Evolutionary conservation across 257 asterid species (phyloP).

Genomic region (Coffea canephora): DNA sequence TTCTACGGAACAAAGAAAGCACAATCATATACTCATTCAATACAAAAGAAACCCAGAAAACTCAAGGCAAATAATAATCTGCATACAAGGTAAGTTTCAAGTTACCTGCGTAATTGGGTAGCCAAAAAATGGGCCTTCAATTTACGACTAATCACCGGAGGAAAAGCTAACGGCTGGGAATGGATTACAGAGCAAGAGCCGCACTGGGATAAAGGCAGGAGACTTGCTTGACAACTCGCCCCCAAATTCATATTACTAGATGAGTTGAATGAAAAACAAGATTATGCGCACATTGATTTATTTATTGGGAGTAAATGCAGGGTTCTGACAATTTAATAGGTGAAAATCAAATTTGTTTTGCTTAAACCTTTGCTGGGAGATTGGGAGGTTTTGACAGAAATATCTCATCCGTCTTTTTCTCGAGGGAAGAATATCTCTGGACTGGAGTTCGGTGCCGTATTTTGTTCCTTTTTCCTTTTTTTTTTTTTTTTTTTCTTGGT

Average conservation of each 20-base stretch:
- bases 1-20: slow-evolving; percentile 31
- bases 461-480: neutral
- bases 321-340: slow-evolving; percentile 1
- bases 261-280: neutral
- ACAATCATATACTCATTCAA: slow-evolving; percentile 13
- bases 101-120: slow-evolving; percentile 47
- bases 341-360: neutral
- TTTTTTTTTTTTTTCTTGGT: neutral
- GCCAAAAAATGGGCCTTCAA: slow-evolving; percentile 30
- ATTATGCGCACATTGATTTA: neutral
- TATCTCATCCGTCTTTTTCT: slow-evolving; percentile 13
- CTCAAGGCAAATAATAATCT: neutral
- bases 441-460: neutral
- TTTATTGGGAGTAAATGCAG: neutral
- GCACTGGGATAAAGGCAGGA: slow-evolving; percentile 45
- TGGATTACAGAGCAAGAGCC: slow-evolving; percentile 42
- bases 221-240: slow-evolving; percentile 57
- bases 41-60: neutral
- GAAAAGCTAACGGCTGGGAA: slow-evolving; percentile 29
- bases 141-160: slow-evolving; percentile 30
- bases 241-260: slow-evolving; percentile 43
- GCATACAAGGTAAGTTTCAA: neutral
- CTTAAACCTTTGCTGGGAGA: neutral
- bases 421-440: slow-evolving; percentile 1
- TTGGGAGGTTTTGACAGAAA: slow-evolving; percentile 2